A percentile compares a stretch with the other conserved stretches of the same genome.
These are phyloP conservation scores for Hypoxylon sp. DNA, from an alignment of 2,329 filamentous ascomycete species.

Conservation along the genomic window DNA sequence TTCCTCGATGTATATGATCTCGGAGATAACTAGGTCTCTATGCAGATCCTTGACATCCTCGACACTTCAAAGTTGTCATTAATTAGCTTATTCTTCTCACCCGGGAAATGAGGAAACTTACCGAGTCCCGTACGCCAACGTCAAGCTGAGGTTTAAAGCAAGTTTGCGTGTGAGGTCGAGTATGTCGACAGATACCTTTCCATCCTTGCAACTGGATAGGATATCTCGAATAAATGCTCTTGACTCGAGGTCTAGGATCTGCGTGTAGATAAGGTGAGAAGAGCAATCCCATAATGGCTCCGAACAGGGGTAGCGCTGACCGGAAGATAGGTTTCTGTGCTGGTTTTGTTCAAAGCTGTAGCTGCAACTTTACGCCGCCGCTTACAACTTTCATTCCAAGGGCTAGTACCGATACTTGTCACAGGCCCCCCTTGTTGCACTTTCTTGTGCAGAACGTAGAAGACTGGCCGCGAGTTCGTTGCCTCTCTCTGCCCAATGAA, in stretches of 20 bases:
- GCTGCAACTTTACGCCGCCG: conserved; percentile 75
- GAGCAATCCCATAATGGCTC: too few species aligned
- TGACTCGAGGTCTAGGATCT: conserved; percentile 75
- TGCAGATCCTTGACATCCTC: conserved; percentile 44
- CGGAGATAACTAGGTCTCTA: conserved; percentile 67
- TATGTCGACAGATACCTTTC: conserved; percentile 71
- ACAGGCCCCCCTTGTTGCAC: conserved; percentile 62
- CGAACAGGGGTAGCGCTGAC: conserved; percentile 11
- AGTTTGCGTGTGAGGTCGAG: conserved; percentile 74
- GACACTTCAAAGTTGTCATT: conserved; percentile 14
- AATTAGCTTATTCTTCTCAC: neutral
- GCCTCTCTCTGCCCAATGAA: conserved; percentile 78
- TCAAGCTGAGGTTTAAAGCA: conserved; percentile 75
- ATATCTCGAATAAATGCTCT: conserved; percentile 71
- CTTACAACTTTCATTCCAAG: conserved; percentile 79
- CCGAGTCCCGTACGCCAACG: conserved; percentile 75
- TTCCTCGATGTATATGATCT: conserved; percentile 74
- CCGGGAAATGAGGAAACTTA: conserved; percentile 4
- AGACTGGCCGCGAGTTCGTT: conserved; percentile 74
- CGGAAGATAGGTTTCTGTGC: conserved; percentile 76
- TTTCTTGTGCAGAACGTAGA: conserved; percentile 75
- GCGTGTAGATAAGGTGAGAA: conserved; percentile 1
- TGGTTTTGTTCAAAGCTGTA: conserved; percentile 75
- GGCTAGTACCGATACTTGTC: conserved; percentile 72
- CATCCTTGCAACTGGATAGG: conserved; percentile 68